These are phyloP conservation scores for Kwoniella pini DNA, from an alignment of 768 basidiomycete genomes.

Conservation along the genomic window DNA sequence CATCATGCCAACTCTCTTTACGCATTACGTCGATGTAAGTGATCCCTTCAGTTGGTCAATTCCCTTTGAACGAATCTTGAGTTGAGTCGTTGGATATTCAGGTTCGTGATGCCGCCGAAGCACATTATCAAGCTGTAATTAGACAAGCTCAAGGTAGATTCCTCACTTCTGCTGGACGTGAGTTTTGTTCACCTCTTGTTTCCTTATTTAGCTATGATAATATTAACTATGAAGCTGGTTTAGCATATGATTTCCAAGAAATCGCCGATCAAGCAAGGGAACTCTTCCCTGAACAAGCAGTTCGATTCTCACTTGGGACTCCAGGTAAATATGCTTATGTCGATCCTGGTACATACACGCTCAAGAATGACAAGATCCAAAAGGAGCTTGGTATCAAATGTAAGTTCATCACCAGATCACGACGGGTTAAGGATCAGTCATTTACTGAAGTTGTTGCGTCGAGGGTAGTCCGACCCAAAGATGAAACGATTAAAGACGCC, in stretches of 20 bases:
- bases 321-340: slow-evolving; percentile 30
- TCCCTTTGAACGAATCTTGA: not conserved
- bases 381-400: slow-evolving; percentile 41
- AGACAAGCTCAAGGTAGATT: slow-evolving; percentile 31
- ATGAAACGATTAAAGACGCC: slow-evolving; percentile 33
- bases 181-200: slow-evolving; percentile 14
- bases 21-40: slow-evolving; percentile 28
- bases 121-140: slow-evolving; percentile 35
- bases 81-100: slow-evolving; percentile 2
- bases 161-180: slow-evolving; percentile 29
- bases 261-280: slow-evolving; percentile 30
- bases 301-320: slow-evolving; percentile 29
- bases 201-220: no score
- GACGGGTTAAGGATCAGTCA: not conserved
- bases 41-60: not conserved
- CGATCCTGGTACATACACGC: slow-evolving; percentile 35
- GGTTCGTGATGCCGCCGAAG: slow-evolving; percentile 39
- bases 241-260: slow-evolving; percentile 34
- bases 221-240: no score
- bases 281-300: slow-evolving; percentile 30
- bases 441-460: not conserved
- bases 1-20: slow-evolving; percentile 13
- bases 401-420: slow-evolving; percentile 12
- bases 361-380: slow-evolving; percentile 34
- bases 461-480: slow-evolving; percentile 35